Evolutionary conservation across 78 protist genomes (phyloP).

Genomic region (Dictyostelium firmibasis): DNA sequence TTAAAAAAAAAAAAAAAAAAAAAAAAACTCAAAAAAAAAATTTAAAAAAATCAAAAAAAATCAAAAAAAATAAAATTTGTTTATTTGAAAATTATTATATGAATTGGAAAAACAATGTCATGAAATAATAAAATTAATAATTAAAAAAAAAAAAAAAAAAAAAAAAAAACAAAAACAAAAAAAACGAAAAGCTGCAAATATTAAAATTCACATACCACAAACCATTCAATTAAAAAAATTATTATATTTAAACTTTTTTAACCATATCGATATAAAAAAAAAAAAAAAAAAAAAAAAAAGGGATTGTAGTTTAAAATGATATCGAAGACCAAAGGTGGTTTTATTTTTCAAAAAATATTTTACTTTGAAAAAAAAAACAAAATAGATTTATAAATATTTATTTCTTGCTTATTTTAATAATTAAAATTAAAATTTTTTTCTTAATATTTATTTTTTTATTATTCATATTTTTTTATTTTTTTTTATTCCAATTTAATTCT

Average conservation of each 20-base stretch:
- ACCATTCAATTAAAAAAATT: neutral
- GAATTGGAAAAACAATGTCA: neutral
- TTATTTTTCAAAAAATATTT: neutral
- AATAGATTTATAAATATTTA: neutral
- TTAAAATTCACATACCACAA: neutral
- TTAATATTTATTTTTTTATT: neutral
- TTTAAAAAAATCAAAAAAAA: neutral
- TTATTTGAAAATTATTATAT: neutral
- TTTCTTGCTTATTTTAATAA: no score
- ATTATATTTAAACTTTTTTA: neutral
- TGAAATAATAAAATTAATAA: neutral
- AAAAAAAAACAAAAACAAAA: no score
- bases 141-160: no score
- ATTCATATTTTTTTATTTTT: neutral
- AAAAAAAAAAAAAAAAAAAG: neutral
- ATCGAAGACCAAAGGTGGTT: neutral
- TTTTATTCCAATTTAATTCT: neutral
- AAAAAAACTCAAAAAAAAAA: neutral
- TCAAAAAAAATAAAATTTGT: neutral
- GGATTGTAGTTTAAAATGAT: neutral
- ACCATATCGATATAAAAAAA: neutral
- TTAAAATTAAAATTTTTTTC: no score
- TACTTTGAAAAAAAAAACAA: neutral
- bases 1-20: no score
- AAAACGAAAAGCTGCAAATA: neutral